These are phyloP conservation scores for Gossypium stocksii DNA, from an alignment of 345 rosid genomes.

Conservation along the genomic window DNA sequence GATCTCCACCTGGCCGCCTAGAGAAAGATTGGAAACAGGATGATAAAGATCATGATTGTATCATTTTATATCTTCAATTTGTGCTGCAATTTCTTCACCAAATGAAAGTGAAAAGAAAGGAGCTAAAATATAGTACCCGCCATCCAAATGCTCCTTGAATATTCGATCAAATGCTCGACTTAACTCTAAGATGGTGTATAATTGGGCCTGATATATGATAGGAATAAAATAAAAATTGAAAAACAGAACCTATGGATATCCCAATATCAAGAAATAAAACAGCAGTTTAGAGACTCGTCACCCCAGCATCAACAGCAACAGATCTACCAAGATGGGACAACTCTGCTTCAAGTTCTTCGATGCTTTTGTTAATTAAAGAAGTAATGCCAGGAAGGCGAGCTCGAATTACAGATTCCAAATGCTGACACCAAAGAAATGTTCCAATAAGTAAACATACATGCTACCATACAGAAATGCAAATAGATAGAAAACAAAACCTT, in stretches of 20 bases:
- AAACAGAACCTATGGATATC: not conserved
- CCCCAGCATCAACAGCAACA: slow-evolving; percentile 91
- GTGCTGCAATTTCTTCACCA: not conserved
- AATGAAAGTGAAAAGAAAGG: not conserved
- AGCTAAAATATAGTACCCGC: slow-evolving; percentile 51
- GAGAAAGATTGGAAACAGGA: not conserved
- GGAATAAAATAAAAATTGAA: not conserved
- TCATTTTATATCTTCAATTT: not conserved
- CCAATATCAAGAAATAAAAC: not conserved
- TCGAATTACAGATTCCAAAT: slow-evolving; percentile 82
- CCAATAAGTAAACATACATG: not conserved
- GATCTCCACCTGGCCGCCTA: slow-evolving; percentile 87
- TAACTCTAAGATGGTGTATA: slow-evolving; percentile 71
- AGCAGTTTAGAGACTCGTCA: slow-evolving; percentile 26
- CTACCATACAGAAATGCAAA: not conserved
- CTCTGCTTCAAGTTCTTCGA: slow-evolving; percentile 89
- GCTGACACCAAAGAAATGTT: slow-evolving; percentile 44
- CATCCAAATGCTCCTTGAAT: slow-evolving; percentile 93
- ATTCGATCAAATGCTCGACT: slow-evolving; percentile 84
- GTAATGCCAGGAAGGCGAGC: slow-evolving; percentile 82
- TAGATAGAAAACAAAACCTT: slow-evolving; percentile 43
- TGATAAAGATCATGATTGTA: not conserved
- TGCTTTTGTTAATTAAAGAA: slow-evolving; percentile 79
- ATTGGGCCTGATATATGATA: slow-evolving; percentile 57
- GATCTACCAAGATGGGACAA: slow-evolving; percentile 86